Evolutionary conservation across 2,329 filamentous ascomycete genomes (phyloP), one percentile per base, ranked within the genome.

Genomic region (Hawksworthiomyces lignivorus): DNA sequence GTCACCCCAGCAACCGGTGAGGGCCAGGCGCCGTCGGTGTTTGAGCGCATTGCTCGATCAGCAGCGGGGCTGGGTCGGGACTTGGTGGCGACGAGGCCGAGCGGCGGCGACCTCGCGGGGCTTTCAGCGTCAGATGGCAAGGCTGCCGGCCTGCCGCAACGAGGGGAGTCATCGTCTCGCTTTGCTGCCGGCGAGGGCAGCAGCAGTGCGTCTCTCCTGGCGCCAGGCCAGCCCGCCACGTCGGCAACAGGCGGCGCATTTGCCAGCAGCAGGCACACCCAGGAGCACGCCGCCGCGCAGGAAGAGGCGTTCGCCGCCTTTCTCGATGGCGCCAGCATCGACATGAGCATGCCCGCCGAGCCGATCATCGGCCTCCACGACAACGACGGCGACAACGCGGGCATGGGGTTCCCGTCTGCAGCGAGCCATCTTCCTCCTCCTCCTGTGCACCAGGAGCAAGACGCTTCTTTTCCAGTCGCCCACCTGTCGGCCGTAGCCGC

Each of bases 291-390:
- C 11, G 52, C 50, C 6, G 48, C 37, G 12, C 55, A 61, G 31
- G 63, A 67, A 45, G 52, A 54, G 4, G 54, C 54, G 1, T 68
- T 67, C 42, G 55, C 62, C 3, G 50, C 49, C 2, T 68, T 67
- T 41, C 47, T 67, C 27, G 56, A 62, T 43, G 49, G 38, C 20
- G 39, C 41, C 6, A 27, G 32, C 30, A 34, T 46, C 9, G 41
- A 45, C 38, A 27, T 33, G 19, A 40, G 43, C 18, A 18, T 47
- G 15, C 39, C 43, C 3, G 20, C 34, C 3, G 38, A 44, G 36
- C 41, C 43, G 5, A 8, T 46, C 12, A 15, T 36, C 10, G 39
- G 39, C 20, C 29, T 28, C 20, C 15, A 39, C 37, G 29, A 33
- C 39, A 9, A 19, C 29, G 3, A 26, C 24, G 24, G 12, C 24